Evolutionary conservation across 1,139 yeast genomes (phyloP).

Genomic region (Kurtzmaniella natalensis): DNA sequence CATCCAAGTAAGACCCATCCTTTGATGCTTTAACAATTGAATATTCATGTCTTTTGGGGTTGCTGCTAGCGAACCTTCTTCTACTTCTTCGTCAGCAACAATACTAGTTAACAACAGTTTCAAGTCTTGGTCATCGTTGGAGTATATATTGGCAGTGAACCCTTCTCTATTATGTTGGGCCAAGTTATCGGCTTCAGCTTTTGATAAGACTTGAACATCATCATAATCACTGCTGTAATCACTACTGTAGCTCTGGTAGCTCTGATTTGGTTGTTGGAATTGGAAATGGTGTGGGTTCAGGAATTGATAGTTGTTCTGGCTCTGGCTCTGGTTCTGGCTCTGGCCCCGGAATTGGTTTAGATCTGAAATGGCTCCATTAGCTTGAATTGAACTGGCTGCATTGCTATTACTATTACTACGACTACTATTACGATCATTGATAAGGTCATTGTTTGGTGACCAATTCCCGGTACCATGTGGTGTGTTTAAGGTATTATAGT

Average conservation of each 20-base stretch:
- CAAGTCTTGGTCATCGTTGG: conserved; percentile 32
- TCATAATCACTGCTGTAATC: neutral
- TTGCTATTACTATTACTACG: no score
- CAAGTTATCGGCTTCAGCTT: conserved; percentile 5
- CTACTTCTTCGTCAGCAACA: conserved; percentile 52
- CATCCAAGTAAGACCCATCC: conserved; percentile 83
- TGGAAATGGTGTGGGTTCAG: no score
- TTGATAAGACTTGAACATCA: conserved; percentile 1
- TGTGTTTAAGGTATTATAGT: no score
- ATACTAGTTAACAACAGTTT: conserved; percentile 61
- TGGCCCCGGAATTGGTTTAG: no score
- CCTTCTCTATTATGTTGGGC: conserved; percentile 10
- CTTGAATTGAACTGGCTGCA: no score
- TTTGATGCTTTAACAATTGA: conserved; percentile 74
- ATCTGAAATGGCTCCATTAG: no score
- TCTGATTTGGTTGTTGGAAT: no score
- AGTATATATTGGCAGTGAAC: conserved; percentile 20
- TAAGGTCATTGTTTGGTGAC: no score
- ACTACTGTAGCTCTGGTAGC: neutral
- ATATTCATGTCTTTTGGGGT: conserved; percentile 72
- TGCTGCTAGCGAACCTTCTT: conserved; percentile 37
- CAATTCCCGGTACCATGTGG: no score
- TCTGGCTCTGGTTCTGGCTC: no score
- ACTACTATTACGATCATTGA: no score
- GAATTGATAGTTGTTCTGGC: no score